Base-by-base conservation (phyloP, 495 filamentous ascomycete genomes). In the Neurospora intermedia region DNA sequence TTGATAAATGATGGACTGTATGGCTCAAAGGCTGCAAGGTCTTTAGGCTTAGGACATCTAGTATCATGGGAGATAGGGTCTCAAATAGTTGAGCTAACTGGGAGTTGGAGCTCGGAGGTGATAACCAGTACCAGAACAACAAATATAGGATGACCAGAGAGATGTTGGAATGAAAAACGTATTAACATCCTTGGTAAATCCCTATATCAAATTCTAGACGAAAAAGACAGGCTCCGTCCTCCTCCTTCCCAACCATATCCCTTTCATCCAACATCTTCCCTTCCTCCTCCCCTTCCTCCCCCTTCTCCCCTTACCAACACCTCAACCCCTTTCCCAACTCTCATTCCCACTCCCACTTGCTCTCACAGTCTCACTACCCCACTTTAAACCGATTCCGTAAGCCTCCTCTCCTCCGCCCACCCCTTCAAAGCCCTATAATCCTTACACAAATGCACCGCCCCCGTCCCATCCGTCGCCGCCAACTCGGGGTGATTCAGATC, bases 371-470 rank as follows among this genome's bases (percentile, higher is more conserved):
- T n/a, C n/a, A n/a, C n/a, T n/a, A n/a, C n/a, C n/a, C n/a, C n/a
- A n/a, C n/a, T n/a, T 35, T 6, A 31, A 15, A 59, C 6, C 10
- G 23, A 20, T 10, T 69, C 73, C 4, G 43, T 16, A 8, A 74
- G 15, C 43, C 16, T 72, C 16, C 42, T 74, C 42, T 11, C 71
- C 59, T 74, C 15, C 23, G 70, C 62, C 73, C 73, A 70, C 23
- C 11, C 62, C 54, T 62, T 62, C 54, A 62, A 59, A 6, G 6
- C 54, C 27, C 23, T 7, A 62, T 41, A 72, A 38, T 72, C 70
- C 43, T 70, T 74, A 69, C 71, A 74, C 38, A 59, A 5, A 20
- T 74, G 70, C 35, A 43, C 62, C 18, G 62, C 62, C 15, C 71
- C 73, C 3, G 42, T 72, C 0, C 70, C 73, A 23, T 72, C 70